Base-by-base conservation (phyloP, 306 rosid genomes). In the Acacia crassicarpa region DNA sequence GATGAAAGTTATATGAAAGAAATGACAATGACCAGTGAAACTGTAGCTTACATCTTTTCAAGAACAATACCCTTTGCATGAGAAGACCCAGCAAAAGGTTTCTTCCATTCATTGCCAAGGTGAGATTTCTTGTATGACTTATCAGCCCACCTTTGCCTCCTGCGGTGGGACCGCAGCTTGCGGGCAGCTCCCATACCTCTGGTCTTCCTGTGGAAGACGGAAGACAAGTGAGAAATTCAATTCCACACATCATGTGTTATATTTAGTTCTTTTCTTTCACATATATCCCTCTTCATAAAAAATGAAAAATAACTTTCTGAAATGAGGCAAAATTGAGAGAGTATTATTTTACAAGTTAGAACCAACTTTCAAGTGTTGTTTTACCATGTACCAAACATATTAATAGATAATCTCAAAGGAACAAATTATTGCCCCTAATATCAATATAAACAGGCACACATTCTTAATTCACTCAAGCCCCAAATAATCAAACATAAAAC, bases 71-170 rank as follows among this genome's bases (percentile, higher is more conserved):
- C 97, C 76, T 92, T 92, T 0, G 97, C 97, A 32, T 92, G 97
- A 53, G 94, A 92, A 56, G 97, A 92, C n/a, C 97, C 97, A 11
- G 97, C 93, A 68, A 92, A 92, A 51, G 97, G 97, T 76, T 92
- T 92, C 86, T 92, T 92, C 97, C 97, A 92, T 67, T 91, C 96
- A 76, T 91, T 91, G 8, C 96, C 96, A 74, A 90, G 94, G 48
- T 90, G 85, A 61, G 94, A 90, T 63, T 90, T 90, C 9, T 90
- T 90, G 90, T 90, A 90, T n/a, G 94, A n/a, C 75, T 90, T 90
- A 72, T 90, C 90, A 0, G 94, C 94, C 94, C 94, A 90, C 82
- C 94, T 73, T 86, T 90, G 91, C 83, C 85, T 83, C 67, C 88
- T 86, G 30, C 92, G 94, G 84, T 88, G 92, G 78, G 89, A 83